Evolutionary conservation across 2,329 filamentous ascomycete species (phyloP).

Genomic region (Tolypocladium endophyticum): DNA sequence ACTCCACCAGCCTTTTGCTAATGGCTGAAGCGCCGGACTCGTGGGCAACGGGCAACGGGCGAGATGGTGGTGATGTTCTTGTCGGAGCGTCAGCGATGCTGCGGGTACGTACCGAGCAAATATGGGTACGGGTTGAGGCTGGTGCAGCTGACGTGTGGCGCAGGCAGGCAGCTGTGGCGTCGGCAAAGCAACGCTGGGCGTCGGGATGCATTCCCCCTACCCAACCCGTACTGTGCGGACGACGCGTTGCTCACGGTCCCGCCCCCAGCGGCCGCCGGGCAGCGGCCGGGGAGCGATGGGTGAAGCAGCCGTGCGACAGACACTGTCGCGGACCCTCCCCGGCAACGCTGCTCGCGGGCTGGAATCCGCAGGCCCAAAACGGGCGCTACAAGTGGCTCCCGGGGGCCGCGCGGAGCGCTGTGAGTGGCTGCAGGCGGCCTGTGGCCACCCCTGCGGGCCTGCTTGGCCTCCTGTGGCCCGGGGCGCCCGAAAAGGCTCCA

Average conservation of each 20-base stretch:
- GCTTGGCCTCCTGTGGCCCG: neutral
- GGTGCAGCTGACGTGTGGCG: slow-evolving; percentile 1
- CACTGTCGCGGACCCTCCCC: slow-evolving; percentile 1
- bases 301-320: neutral
- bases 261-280: neutral
- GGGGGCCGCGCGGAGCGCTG: slow-evolving; percentile 1
- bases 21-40: neutral
- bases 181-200: neutral
- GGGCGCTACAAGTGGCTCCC: neutral
- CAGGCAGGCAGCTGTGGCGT: slow-evolving; percentile 1
- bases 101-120: neutral
- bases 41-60: neutral
- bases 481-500: neutral
- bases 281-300: neutral
- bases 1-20: neutral
- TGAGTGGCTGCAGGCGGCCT: slow-evolving; percentile 11
- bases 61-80: neutral
- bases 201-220: slow-evolving; percentile 1
- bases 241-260: neutral
- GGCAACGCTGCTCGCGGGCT: neutral
- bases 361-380: neutral
- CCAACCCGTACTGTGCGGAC: slow-evolving; percentile 2
- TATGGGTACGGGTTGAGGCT: neutral
- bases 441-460: neutral
- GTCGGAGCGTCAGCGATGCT: neutral